Evolutionary conservation across 2,329 filamentous ascomycete genomes (phyloP).

Genomic region (Phaeosphaeria sp.): DNA sequence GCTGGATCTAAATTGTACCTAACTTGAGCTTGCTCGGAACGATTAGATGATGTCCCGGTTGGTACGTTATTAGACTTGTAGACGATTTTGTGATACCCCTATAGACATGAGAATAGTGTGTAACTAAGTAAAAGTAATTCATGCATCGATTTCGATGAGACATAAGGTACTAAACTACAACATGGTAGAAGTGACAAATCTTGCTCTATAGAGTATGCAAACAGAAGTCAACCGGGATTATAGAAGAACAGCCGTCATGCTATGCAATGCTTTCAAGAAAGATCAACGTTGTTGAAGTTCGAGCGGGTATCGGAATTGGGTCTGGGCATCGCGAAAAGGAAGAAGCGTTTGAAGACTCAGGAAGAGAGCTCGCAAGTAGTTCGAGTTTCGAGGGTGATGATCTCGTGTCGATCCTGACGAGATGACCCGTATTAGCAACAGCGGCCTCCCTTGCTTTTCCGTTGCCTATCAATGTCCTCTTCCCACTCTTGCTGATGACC

Average conservation of each 20-base stretch:
- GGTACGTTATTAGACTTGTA: neutral
- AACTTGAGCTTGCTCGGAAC: neutral
- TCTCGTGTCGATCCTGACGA: too few species aligned
- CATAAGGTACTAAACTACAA: too few species aligned
- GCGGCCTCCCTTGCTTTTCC: slow-evolving; percentile 43
- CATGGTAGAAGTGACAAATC: neutral
- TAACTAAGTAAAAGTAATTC: neutral
- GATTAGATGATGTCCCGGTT: neutral
- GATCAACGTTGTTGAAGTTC: slow-evolving; percentile 1
- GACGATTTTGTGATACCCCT: neutral
- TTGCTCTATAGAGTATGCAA: neutral
- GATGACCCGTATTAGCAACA: slow-evolving; percentile 39
- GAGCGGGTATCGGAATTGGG: slow-evolving; percentile 14
- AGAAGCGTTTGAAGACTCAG: neutral
- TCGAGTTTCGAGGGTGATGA: neutral
- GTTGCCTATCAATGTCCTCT: slow-evolving; percentile 37
- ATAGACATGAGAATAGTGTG: neutral
- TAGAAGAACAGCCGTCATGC: neutral
- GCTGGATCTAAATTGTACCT: neutral
- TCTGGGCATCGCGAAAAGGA: slow-evolving; percentile 26
- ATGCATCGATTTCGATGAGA: neutral
- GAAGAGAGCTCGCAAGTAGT: neutral
- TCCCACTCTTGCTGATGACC: slow-evolving; percentile 42
- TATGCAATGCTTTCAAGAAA: neutral
- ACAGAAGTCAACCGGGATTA: neutral